Conservation (phyloP, 2,329 filamentous ascomycete genomes). For the Cryphonectria naterciae region DNA sequence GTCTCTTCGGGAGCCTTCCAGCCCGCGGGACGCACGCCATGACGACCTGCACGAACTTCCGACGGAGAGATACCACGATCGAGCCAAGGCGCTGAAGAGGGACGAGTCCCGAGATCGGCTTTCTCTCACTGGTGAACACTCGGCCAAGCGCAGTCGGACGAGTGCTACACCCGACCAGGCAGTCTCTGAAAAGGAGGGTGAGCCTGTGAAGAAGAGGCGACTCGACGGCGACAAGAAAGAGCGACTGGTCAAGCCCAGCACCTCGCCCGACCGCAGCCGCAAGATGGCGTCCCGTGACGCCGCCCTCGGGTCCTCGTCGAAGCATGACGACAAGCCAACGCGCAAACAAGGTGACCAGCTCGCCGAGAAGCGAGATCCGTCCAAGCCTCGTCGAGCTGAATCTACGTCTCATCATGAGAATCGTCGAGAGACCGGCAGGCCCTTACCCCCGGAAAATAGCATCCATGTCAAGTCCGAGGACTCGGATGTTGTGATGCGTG, state of each 20-base stretch:
- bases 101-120: slow-evolving; percentile 61
- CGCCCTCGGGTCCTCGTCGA: slow-evolving; percentile 29
- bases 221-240: slow-evolving; percentile 60
- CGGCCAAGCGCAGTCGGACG: slow-evolving; percentile 61
- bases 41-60: slow-evolving; percentile 56
- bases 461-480: slow-evolving; percentile 64
- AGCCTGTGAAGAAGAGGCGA: slow-evolving; percentile 61
- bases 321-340: slow-evolving; percentile 39
- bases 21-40: slow-evolving; percentile 53
- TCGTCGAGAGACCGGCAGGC: slow-evolving; percentile 48
- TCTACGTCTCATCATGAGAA: slow-evolving; percentile 41
- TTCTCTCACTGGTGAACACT: slow-evolving; percentile 53
- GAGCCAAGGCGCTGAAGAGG: slow-evolving; percentile 63
- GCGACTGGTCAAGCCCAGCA: slow-evolving; percentile 47
- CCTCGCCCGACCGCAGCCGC: slow-evolving; percentile 50
- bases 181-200: slow-evolving; percentile 57
- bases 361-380: slow-evolving; percentile 39
- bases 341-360: slow-evolving; percentile 50
- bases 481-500: slow-evolving; percentile 59
- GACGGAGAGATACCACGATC: slow-evolving; percentile 61
- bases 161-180: slow-evolving; percentile 63
- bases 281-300: slow-evolving; percentile 49
- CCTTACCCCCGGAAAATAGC: slow-evolving; percentile 49
- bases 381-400: slow-evolving; percentile 46
- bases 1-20: slow-evolving; percentile 55